Evolutionary conservation across 805 yeast species (phyloP).

Genomic region (Starmerella etchellsii): DNA sequence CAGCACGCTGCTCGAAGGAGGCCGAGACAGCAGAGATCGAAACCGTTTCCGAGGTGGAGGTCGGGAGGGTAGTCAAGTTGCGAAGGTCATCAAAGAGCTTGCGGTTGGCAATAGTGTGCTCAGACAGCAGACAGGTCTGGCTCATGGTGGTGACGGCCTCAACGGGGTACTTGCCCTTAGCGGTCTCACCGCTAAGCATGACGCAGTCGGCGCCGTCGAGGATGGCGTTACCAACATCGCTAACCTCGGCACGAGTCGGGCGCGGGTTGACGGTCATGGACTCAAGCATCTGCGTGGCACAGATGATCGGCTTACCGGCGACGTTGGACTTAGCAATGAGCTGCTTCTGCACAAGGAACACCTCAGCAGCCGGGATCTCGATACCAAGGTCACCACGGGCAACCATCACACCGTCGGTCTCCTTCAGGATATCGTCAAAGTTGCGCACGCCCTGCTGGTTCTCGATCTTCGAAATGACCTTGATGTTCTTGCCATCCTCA

Average conservation of each 20-base stretch:
- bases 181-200: conserved; percentile 98
- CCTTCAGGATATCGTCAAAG: conserved; percentile 88
- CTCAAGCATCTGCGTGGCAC: conserved; percentile 99
- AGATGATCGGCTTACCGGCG: conserved; percentile 98
- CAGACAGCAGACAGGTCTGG: conserved; percentile 91
- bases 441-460: conserved; percentile 99
- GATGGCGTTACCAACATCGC: conserved; percentile 98
- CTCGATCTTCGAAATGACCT: conserved; percentile 95
- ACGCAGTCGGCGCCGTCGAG: conserved; percentile 99
- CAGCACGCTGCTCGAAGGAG: conserved; percentile 88
- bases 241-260: conserved; percentile 99
- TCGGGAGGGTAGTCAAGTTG: conserved; percentile 72
- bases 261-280: conserved; percentile 99
- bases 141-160: conserved; percentile 99
- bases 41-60: conserved; percentile 88
- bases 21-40: conserved; percentile 96
- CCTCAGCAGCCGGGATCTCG: conserved; percentile 98
- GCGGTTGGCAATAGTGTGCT: conserved; percentile 86
- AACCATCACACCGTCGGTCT: conserved; percentile 99
- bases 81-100: conserved; percentile 76
- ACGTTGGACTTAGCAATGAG: conserved; percentile 97
- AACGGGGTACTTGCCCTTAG: conserved; percentile 96
- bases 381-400: conserved; percentile 99
- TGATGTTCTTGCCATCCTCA: conserved; percentile 91
- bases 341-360: conserved; percentile 96